Evolutionary conservation across 805 yeast species (phyloP).

Genomic region (Candida germanica): DNA sequence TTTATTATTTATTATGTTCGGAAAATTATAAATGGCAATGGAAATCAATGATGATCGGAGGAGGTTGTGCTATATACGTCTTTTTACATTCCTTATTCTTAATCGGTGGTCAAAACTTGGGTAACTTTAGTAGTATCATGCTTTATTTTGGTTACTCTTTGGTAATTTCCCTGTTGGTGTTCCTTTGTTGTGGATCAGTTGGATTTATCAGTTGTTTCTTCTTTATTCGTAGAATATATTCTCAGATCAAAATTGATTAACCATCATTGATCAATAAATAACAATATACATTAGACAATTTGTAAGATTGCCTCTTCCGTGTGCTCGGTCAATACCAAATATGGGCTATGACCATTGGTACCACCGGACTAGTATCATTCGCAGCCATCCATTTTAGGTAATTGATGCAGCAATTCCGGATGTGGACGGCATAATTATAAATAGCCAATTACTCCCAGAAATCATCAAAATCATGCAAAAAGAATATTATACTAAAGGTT

Average conservation of each 20-base stretch:
- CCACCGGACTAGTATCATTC: too few relatives aligned
- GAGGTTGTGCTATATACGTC: slow-evolving; percentile 83
- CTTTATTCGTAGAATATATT: slow-evolving; percentile 76
- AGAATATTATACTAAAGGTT: slow-evolving; percentile 23
- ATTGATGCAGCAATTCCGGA: too few relatives aligned
- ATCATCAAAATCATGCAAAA: too few relatives aligned
- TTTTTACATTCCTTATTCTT: slow-evolving; percentile 79
- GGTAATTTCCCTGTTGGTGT: slow-evolving; percentile 65
- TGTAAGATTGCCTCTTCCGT: too few relatives aligned
- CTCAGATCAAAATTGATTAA: slow-evolving; percentile 79
- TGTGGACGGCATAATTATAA: too few relatives aligned
- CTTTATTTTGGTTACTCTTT: slow-evolving; percentile 81
- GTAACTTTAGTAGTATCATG: slow-evolving; percentile 71
- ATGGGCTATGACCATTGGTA: too few relatives aligned
- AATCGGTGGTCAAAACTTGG: slow-evolving; percentile 59
- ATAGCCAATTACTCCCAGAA: too few relatives aligned
- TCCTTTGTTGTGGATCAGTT: slow-evolving; percentile 82
- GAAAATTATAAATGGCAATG: slow-evolving; percentile 98
- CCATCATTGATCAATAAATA: neutral
- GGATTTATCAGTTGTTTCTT: slow-evolving; percentile 75
- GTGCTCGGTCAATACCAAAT: too few relatives aligned
- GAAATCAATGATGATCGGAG: slow-evolving; percentile 84
- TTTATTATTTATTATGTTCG: slow-evolving; percentile 79
- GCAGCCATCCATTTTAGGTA: too few relatives aligned
- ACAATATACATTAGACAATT: slow-evolving; percentile 1